Evolutionary conservation across 306 rosid species (phyloP), one percentile per base, ranked within the genome.

Genomic region (Prunus armeniaca): DNA sequence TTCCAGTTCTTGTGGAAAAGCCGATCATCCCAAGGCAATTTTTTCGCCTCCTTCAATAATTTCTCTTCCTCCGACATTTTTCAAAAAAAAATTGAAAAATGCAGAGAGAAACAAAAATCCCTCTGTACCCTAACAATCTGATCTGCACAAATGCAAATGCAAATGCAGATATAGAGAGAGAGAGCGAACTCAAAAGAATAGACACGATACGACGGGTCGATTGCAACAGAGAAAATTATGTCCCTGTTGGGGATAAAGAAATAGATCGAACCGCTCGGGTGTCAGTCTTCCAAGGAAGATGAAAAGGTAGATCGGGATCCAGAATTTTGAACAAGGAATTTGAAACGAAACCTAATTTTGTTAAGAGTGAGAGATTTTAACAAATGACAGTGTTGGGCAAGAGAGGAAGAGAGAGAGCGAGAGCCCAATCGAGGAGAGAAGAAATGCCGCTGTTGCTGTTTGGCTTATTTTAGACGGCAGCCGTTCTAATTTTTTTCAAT

Each of bases 11-110:
- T 96, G 83, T 96, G 98, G 14, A 79, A 79, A 25, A 96, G 81
- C 57, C 99, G 97, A 96, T 93, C 99, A 76, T 96, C 99, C 98
- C 98, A 96, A 1, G 99, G 97, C 79, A 96, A 86, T 76, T 96
- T 96, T 89, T 96, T 96, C 12, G 98, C 99, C 82, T 96, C 99
- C 93, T 89, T 96, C 54, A 96, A 60, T 78, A 96, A 78, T 87
- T 88, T 93, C 84, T 96, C 99, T 76, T 96, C 99, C 91, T 96
- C 99, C 83, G 99, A 82, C 85, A 82, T 82, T 72, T 49, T 10
- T 58, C 71, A 61, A 47, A 24, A 12, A 14, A 6, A 65, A 17
- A 3, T 32, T 17, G 15, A 51, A 69, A 46, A 14, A 3, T 49
- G 25, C 38, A 27, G 13, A 11, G 52, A 18, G n/a, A 12, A 20